These are phyloP conservation scores for Epichloe bromicola DNA, from an alignment of 2,329 filamentous ascomycete genomes.

Conservation along the genomic window DNA sequence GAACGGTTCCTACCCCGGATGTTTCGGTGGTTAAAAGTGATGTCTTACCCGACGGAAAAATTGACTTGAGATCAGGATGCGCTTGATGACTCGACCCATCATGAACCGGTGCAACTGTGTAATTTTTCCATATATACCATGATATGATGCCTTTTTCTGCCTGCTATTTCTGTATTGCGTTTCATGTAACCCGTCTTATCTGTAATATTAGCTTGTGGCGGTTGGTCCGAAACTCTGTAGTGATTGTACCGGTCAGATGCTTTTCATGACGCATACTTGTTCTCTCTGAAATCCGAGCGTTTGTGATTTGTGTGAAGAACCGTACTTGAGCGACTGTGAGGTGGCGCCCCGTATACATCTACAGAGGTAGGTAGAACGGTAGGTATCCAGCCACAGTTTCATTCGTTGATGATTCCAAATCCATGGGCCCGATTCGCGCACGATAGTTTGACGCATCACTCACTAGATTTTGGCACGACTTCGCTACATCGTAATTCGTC, in stretches of 20 bases:
- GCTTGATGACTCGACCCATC: not conserved
- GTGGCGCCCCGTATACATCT: too few species aligned
- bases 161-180: not conserved
- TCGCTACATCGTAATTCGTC: not conserved
- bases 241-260: not conserved
- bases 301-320: too few species aligned
- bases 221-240: slow-evolving; percentile 1
- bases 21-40: not conserved
- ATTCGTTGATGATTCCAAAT: too few species aligned
- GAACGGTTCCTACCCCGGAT: not conserved
- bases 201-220: slow-evolving; percentile 2
- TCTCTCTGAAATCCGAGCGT: too few species aligned
- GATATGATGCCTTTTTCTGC: not conserved
- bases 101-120: not conserved
- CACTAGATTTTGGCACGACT: not conserved
- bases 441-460: not conserved
- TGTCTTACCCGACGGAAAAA: not conserved
- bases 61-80: not conserved
- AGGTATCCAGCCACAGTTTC: too few species aligned
- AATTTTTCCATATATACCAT: not conserved
- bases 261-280: not conserved
- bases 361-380: too few species aligned
- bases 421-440: too few species aligned
- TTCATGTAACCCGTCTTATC: not conserved
- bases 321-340: too few species aligned